phyloP scores from a whole-genome alignment of 495 filamentous ascomycete species.

The Podospora sp. region DNA sequence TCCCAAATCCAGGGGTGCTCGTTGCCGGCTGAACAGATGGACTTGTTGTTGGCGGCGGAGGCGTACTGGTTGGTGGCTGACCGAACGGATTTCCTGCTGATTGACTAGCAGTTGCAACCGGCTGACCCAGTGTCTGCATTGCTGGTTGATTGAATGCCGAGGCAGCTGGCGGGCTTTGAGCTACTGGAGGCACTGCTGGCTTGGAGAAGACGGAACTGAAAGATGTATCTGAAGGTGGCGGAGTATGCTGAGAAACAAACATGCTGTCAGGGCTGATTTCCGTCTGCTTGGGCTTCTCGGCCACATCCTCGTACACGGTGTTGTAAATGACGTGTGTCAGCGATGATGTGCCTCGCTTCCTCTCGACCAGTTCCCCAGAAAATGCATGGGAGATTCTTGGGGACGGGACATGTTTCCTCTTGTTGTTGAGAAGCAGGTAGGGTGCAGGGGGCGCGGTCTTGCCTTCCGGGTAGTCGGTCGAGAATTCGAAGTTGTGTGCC shows the following conservation, averaged over 20 bases:
- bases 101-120: background rate
- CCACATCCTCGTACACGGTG: constrained; percentile 44
- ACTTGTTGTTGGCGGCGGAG: too few species aligned
- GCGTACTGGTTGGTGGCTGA: too few species aligned
- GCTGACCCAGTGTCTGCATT: background rate
- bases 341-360: constrained; percentile 47
- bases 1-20: background rate
- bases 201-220: background rate
- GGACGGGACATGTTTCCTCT: constrained; percentile 36
- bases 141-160: background rate
- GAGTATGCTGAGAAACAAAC: constrained; percentile 34
- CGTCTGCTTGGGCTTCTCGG: background rate
- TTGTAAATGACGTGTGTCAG: constrained; percentile 48
- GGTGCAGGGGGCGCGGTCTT: constrained; percentile 46
- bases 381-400: constrained; percentile 47
- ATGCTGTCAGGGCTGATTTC: constrained; percentile 24
- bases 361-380: constrained; percentile 49
- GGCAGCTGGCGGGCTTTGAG: background rate
- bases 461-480: constrained; percentile 36
- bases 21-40: background rate
- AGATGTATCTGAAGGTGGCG: background rate
- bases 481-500: constrained; percentile 66
- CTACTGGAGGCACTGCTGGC: background rate
- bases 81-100: background rate
- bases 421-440: constrained; percentile 53